phyloP scores from a whole-genome alignment of 1,284 basidiomycete genomes.

The Cryptococcus hybrid region DNA sequence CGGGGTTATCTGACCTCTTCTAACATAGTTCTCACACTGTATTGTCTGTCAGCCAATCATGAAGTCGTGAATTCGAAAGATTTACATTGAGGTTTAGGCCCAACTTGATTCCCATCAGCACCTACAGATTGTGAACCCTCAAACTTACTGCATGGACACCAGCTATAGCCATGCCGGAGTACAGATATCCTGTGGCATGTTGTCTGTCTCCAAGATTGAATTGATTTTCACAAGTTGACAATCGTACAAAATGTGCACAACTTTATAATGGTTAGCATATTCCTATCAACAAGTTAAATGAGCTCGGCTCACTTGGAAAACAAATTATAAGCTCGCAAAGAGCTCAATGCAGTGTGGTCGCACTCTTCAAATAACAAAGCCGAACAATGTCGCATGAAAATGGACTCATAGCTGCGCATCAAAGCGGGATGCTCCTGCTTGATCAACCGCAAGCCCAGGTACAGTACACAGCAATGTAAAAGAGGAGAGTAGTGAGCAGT shows the following conservation, averaged over 20 bases:
- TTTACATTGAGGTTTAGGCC: slow-evolving; percentile 13
- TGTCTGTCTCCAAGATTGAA: no score
- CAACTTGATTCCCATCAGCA: slow-evolving; percentile 1
- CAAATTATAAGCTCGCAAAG: slow-evolving; percentile 15
- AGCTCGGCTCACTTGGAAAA: slow-evolving; percentile 12
- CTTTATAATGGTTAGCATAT: background rate
- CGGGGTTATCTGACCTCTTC: slow-evolving; percentile 11
- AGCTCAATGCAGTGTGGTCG: slow-evolving; percentile 5
- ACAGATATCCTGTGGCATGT: slow-evolving; percentile 8
- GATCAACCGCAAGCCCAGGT: slow-evolving; percentile 3
- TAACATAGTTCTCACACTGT: slow-evolving; percentile 10
- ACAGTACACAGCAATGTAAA: slow-evolving; percentile 7
- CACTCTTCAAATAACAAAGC: slow-evolving; percentile 6
- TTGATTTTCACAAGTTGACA: background rate
- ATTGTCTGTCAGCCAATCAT: background rate
- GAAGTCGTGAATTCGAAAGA: background rate
- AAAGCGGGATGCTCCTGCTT: slow-evolving; percentile 4
- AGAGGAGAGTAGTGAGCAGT: slow-evolving; percentile 13
- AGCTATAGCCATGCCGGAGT: slow-evolving; percentile 12
- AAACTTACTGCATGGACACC: slow-evolving; percentile 11
- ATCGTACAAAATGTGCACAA: background rate
- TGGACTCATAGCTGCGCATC: background rate
- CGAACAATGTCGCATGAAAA: slow-evolving; percentile 7
- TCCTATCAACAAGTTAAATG: background rate
- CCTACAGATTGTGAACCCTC: background rate